Conservation (phyloP, 202 grass and related monocot species). For the Panicum virgatum region DNA sequence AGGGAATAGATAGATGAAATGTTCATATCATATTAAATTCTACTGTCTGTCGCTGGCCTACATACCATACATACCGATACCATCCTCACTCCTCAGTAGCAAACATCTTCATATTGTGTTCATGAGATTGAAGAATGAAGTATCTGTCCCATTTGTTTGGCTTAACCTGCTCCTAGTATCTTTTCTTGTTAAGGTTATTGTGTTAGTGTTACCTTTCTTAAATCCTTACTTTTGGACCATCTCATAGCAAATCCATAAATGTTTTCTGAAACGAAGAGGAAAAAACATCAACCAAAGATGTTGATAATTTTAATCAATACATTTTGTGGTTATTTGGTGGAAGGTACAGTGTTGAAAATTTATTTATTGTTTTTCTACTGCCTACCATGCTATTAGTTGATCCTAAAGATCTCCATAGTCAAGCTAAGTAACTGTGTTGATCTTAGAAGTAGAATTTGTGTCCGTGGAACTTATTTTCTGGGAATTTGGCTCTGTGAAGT, state of each 20-base stretch:
- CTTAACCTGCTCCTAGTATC: background rate
- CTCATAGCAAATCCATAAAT: background rate
- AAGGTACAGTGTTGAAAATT: constrained; percentile 10
- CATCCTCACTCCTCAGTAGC: background rate
- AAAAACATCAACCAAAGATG: background rate
- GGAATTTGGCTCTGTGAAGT: constrained; percentile 19
- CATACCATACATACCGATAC: background rate
- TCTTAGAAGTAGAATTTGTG: constrained; percentile 17
- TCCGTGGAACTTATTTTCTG: background rate
- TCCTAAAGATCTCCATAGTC: background rate
- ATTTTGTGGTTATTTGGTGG: background rate
- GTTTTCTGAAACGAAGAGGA: background rate
- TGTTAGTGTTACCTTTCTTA: background rate
- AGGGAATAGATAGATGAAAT: background rate
- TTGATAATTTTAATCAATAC: background rate
- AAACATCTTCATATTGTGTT: background rate
- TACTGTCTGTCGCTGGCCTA: background rate
- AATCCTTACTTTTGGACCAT: background rate
- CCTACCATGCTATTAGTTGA: background rate
- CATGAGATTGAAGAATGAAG: background rate
- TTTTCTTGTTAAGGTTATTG: background rate
- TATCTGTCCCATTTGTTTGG: background rate
- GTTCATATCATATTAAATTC: background rate
- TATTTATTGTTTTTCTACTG: background rate
- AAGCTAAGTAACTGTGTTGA: background rate